A percentile compares a stretch with the other conserved stretches of the same genome.
Conservation (phyloP, 352 stramenopile genomes). For the Phytopythium boreale region DNA sequence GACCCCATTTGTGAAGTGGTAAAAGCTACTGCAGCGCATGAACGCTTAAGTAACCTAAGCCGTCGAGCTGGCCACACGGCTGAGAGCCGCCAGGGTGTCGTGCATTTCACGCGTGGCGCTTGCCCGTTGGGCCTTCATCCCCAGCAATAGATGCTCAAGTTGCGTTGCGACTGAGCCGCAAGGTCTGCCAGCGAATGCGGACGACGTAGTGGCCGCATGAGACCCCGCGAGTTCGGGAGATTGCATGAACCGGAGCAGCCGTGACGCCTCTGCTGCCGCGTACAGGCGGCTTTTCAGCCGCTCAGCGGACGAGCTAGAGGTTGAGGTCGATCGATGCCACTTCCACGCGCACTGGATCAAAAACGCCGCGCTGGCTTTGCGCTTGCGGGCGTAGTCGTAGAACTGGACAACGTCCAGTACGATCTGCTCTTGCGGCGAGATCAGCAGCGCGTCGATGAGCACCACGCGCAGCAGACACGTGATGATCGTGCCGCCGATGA, state of each 20-base stretch:
- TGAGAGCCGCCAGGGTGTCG: background rate
- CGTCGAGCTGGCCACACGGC: background rate
- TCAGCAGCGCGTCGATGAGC: slow-evolving; percentile 51
- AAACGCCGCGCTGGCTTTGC: slow-evolving; percentile 37
- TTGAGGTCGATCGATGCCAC: slow-evolving; percentile 14
- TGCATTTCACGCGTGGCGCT: background rate
- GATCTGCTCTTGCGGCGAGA: slow-evolving; percentile 52
- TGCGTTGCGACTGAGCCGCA: slow-evolving; percentile 17
- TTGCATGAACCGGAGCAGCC: slow-evolving; percentile 50
- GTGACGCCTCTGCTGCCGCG: slow-evolving; percentile 39
- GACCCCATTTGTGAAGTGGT: too few species aligned
- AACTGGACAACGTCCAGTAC: slow-evolving; percentile 62
- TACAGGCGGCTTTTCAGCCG: slow-evolving; percentile 35
- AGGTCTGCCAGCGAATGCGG: slow-evolving; percentile 8
- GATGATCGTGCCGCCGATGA: slow-evolving; percentile 55
- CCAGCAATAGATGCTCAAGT: slow-evolving; percentile 15
- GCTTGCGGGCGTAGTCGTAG: slow-evolving; percentile 41
- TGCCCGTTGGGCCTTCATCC: slow-evolving; percentile 13
- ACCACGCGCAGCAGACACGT: slow-evolving; percentile 57
- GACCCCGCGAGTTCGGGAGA: slow-evolving; percentile 18
- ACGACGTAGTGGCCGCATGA: slow-evolving; percentile 8
- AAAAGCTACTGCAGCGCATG: too few species aligned
- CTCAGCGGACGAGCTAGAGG: slow-evolving; percentile 1
- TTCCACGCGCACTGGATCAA: slow-evolving; percentile 46
- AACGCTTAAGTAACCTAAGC: background rate